phyloP scores from a whole-genome alignment of 306 rosid species.

The Pyrus communis region DNA sequence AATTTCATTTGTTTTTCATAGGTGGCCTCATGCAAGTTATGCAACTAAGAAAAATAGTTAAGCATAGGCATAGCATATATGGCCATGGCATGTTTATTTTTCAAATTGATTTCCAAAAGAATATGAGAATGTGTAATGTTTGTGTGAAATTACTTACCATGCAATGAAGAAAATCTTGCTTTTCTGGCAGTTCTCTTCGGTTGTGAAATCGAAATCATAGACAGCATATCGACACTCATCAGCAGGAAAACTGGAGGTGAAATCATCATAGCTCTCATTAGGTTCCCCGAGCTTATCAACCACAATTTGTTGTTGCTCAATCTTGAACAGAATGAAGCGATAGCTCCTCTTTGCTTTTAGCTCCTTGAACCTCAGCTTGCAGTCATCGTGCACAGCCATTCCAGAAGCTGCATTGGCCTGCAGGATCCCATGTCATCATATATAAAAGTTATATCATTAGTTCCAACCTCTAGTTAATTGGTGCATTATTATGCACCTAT shows the following conservation, averaged over 20 bases:
- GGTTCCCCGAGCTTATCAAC: slow-evolving; percentile 64
- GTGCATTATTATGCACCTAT: background rate
- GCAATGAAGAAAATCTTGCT: slow-evolving; percentile 94
- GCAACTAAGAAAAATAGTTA: background rate
- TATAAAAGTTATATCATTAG: background rate
- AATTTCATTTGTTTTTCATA: no score
- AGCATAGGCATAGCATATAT: background rate
- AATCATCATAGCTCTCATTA: slow-evolving; percentile 43
- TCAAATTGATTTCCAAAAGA: background rate
- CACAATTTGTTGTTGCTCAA: slow-evolving; percentile 56
- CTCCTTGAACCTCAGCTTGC: slow-evolving; percentile 71
- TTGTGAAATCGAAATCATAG: slow-evolving; percentile 71
- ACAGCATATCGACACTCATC: slow-evolving; percentile 86
- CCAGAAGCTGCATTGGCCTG: slow-evolving; percentile 91
- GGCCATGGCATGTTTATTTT: background rate
- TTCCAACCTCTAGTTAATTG: background rate
- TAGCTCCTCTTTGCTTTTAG: slow-evolving; percentile 62
- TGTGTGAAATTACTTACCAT: slow-evolving; percentile 34
- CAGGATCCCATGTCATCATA: background rate
- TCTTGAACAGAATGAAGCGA: slow-evolving; percentile 72
- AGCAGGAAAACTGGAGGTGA: slow-evolving; percentile 64
- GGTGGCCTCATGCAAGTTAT: no score
- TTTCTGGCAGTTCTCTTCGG: slow-evolving; percentile 75
- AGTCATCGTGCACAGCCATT: slow-evolving; percentile 80
- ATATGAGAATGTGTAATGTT: background rate